A percentile compares a stretch with the other conserved stretches of the same genome.
phyloP scores from a whole-genome alignment of 1,284 basidiomycete genomes.

The Pseudozyma sp. region DNA sequence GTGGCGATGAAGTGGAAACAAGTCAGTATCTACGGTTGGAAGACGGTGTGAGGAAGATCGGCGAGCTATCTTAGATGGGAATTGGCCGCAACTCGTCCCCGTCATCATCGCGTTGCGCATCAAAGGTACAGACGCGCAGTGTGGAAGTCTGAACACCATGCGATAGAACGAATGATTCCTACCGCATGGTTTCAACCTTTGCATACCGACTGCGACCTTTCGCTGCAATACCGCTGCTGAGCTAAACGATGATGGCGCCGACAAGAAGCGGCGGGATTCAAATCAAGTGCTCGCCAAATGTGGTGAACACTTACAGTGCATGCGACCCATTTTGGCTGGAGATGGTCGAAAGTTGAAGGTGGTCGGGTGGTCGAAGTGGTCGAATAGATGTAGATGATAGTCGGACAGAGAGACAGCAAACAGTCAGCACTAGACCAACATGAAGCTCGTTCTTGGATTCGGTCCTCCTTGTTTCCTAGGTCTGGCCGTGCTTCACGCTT shows the following conservation, averaged over 20 bases:
- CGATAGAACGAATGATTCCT: background rate
- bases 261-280: background rate
- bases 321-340: conserved; percentile 68
- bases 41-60: background rate
- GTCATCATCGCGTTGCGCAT: background rate
- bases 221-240: background rate
- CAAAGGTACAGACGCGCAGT: background rate
- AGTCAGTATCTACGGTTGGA: conserved; percentile 12
- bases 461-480: conserved; percentile 10
- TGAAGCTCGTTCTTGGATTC: conserved; percentile 50
- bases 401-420: conserved; percentile 57
- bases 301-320: conserved; percentile 61
- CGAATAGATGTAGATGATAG: conserved; percentile 20
- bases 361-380: conserved; percentile 7
- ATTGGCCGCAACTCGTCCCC: background rate
- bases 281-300: conserved; percentile 23
- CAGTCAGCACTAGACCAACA: conserved; percentile 60
- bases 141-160: background rate
- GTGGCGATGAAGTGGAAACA: background rate
- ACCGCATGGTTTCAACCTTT: background rate
- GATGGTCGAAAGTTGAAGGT: conserved; percentile 20
- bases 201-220: too few species aligned
- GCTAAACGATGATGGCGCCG: conserved; percentile 7
- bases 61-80: conserved; percentile 12
- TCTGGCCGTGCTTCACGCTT: conserved; percentile 34